Conservation (phyloP, 2,329 filamentous ascomycete species). For the Sporothrix mexicana region DNA sequence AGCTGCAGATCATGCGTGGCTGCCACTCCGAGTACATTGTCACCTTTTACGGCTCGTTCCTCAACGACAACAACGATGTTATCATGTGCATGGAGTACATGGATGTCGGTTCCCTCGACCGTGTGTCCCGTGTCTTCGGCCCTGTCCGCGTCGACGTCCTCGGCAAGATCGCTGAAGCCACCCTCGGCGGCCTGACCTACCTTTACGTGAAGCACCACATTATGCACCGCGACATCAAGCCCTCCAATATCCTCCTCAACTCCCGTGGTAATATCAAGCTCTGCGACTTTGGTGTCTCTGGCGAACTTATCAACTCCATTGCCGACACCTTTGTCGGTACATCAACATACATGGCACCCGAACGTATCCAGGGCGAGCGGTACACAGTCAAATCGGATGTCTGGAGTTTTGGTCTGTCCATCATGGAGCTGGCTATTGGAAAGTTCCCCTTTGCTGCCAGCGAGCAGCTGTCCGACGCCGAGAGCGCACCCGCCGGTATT, state of each 20-base stretch:
- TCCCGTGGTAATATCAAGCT: constrained; percentile 94
- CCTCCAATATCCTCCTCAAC: constrained; percentile 96
- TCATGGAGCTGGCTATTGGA: constrained; percentile 98
- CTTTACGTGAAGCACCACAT: constrained; percentile 95
- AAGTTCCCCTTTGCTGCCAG: constrained; percentile 91
- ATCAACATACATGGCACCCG: constrained; percentile 98
- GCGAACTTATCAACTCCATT: constrained; percentile 95
- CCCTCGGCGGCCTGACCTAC: constrained; percentile 90
- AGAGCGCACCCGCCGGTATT: constrained; percentile 89
- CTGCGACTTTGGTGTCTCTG: constrained; percentile 98
- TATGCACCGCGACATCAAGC: constrained; percentile 99
- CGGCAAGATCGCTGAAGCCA: constrained; percentile 96
- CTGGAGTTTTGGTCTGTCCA: constrained; percentile 93
- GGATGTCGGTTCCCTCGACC: constrained; percentile 94
- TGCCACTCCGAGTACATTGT: constrained; percentile 98
- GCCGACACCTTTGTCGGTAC: constrained; percentile 98
- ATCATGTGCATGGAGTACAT: constrained; percentile 99
- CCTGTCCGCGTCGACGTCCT: constrained; percentile 95
- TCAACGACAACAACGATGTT: constrained; percentile 96
- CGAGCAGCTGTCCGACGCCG: constrained; percentile 71
- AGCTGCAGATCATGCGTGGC: constrained; percentile 97
- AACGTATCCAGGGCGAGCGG: constrained; percentile 94
- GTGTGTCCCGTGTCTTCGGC: constrained; percentile 92
- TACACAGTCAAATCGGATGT: constrained; percentile 99
- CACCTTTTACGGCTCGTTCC: constrained; percentile 95